Evolutionary conservation across 345 rosid species (phyloP).

Genomic region (Salix koriyanagi): DNA sequence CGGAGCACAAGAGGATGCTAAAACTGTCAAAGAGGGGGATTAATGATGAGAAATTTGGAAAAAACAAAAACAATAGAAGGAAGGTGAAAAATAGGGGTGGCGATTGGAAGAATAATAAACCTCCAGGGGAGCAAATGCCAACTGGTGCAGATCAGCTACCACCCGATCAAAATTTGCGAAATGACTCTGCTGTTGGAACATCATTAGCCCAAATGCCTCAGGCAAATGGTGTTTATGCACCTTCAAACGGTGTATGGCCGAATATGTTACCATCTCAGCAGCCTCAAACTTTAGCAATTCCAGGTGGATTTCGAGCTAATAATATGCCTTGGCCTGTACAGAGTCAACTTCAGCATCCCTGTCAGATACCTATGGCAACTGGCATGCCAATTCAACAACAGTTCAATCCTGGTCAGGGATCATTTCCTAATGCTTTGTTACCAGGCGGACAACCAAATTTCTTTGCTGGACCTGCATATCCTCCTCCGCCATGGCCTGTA

Average conservation of each 20-base stretch:
- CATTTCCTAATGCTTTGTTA: constrained; percentile 30
- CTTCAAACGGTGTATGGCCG: constrained; percentile 37
- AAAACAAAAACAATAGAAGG: constrained; percentile 47
- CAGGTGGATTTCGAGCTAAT: constrained; percentile 38
- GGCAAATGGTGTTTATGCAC: constrained; percentile 24
- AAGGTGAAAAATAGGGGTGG: constrained; percentile 42
- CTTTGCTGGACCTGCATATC: constrained; percentile 31
- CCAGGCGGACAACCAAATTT: constrained; percentile 48
- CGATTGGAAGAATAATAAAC: constrained; percentile 34
- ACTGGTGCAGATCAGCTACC: constrained; percentile 12
- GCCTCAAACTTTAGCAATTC: constrained; percentile 23
- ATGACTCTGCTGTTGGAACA: constrained; percentile 17
- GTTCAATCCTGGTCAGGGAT: constrained; percentile 41
- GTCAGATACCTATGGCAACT: constrained; percentile 34
- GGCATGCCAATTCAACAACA: constrained; percentile 47
- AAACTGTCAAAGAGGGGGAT: constrained; percentile 68
- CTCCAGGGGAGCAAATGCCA: constrained; percentile 32
- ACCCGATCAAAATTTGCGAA: constrained; percentile 25
- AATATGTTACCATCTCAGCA: constrained; percentile 32
- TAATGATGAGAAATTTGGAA: constrained; percentile 41
- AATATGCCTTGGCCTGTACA: constrained; percentile 45
- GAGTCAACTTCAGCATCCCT: constrained; percentile 44
- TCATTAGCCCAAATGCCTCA: constrained; percentile 36
- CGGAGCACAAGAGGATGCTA: constrained; percentile 58
- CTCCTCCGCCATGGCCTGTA: constrained; percentile 46